Evolutionary conservation across 2,329 filamentous ascomycete species (phyloP).

Genomic region (Colletotrichum sp.): DNA sequence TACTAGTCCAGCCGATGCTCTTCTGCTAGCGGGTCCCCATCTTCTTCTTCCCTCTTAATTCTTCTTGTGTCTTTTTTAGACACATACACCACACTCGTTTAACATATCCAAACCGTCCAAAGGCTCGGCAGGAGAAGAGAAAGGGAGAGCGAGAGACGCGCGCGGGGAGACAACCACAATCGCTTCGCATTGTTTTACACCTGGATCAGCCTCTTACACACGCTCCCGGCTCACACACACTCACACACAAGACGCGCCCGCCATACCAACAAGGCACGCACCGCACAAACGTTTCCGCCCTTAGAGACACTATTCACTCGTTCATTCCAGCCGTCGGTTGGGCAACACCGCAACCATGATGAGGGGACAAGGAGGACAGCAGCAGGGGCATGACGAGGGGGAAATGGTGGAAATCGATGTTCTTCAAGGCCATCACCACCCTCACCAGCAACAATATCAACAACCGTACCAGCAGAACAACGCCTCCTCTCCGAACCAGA

Average conservation of each 20-base stretch:
- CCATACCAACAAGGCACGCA: not conserved
- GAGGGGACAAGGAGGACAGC: slow-evolving; percentile 23
- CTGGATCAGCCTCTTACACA: not conserved
- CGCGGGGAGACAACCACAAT: slow-evolving; percentile 1
- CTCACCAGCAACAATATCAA: slow-evolving; percentile 18
- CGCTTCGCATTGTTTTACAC: slow-evolving; percentile 3
- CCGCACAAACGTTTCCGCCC: not conserved
- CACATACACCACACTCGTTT: slow-evolving; percentile 10
- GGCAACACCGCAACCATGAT: slow-evolving; percentile 23
- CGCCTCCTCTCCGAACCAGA: slow-evolving; percentile 18
- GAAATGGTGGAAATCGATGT: slow-evolving; percentile 41
- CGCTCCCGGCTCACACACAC: not conserved
- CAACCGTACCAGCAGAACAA: slow-evolving; percentile 23
- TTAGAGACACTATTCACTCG: slow-evolving; percentile 13
- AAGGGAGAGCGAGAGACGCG: not conserved
- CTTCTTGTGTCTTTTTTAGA: not conserved
- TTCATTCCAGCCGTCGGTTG: slow-evolving; percentile 20
- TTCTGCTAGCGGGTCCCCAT: slow-evolving; percentile 1
- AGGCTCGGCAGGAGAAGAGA: not conserved
- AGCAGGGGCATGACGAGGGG: slow-evolving; percentile 30
- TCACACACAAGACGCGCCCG: not conserved
- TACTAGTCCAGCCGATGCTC: slow-evolving; percentile 8
- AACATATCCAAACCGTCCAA: not conserved
- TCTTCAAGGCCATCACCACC: slow-evolving; percentile 25
- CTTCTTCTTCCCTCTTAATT: slow-evolving; percentile 1